These are phyloP conservation scores for Erodium maritimum DNA, from an alignment of 345 rosid genomes.

Conservation along the genomic window DNA sequence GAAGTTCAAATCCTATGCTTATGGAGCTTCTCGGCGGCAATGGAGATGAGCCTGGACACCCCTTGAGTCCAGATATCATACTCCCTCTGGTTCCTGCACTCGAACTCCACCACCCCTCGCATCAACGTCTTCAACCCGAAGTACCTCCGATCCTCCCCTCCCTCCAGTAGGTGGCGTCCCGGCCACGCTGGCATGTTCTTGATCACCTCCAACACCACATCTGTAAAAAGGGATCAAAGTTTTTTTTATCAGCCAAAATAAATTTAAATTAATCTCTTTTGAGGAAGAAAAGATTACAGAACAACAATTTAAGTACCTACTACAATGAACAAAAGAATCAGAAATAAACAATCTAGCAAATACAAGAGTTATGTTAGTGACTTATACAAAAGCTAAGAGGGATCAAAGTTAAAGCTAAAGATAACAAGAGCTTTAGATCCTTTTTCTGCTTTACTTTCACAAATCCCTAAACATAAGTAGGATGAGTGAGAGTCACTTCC, in stretches of 20 bases:
- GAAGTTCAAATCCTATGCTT: slow-evolving; percentile 39
- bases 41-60: slow-evolving; percentile 63
- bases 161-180: slow-evolving; percentile 75
- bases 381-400: slow-evolving; percentile 11
- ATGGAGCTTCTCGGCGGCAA: slow-evolving; percentile 45
- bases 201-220: slow-evolving; percentile 62
- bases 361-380: too few relatives aligned
- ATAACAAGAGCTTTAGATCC: slow-evolving; percentile 26
- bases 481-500: slow-evolving; percentile 35
- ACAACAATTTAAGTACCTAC: too few relatives aligned
- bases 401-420: slow-evolving; percentile 7
- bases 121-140: slow-evolving; percentile 57
- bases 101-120: slow-evolving; percentile 66
- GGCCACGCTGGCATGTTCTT: slow-evolving; percentile 79
- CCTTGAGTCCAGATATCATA: slow-evolving; percentile 90
- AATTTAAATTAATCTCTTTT: too few relatives aligned
- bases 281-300: too few relatives aligned
- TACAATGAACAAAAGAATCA: too few relatives aligned
- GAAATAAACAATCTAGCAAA: too few relatives aligned
- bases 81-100: slow-evolving; percentile 67
- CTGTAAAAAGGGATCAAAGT: slow-evolving; percentile 24
- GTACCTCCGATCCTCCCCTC: slow-evolving; percentile 64
- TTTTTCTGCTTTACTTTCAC: slow-evolving; percentile 40
- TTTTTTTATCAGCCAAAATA: too few relatives aligned
- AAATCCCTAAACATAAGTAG: slow-evolving; percentile 79